Conservation (phyloP, 257 asterid species). For the Thymus mandschuricus region DNA sequence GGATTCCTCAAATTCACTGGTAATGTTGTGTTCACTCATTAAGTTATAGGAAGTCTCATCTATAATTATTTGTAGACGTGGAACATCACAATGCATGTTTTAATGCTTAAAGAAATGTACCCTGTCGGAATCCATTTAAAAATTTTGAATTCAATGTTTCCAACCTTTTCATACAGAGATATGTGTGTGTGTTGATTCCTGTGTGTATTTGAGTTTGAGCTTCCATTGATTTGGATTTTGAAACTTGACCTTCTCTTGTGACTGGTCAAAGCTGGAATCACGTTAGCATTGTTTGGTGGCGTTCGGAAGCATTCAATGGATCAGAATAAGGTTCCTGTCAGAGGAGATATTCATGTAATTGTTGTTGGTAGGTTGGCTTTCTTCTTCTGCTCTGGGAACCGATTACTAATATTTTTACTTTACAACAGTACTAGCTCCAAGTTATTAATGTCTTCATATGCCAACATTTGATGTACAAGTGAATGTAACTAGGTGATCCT, state of each 20-base stretch:
- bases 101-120: background rate
- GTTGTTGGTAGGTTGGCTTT: conserved; percentile 70
- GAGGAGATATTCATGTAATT: conserved; percentile 95
- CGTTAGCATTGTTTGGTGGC: conserved; percentile 86
- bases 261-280: conserved; percentile 72
- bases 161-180: conserved; percentile 8
- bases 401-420: conserved; percentile 15
- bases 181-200: conserved; percentile 5
- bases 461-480: conserved; percentile 30
- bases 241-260: conserved; percentile 20
- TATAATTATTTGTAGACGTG: conserved; percentile 5
- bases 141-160: background rate
- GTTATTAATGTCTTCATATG: conserved; percentile 22
- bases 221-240: conserved; percentile 15
- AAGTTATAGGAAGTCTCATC: background rate
- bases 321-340: conserved; percentile 97
- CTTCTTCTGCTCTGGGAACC: conserved; percentile 23
- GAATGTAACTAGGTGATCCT: conserved; percentile 75
- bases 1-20: conserved; percentile 14
- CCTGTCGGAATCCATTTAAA: background rate
- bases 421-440: conserved; percentile 29
- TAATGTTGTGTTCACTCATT: no score
- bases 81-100: conserved; percentile 1
- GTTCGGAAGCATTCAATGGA: conserved; percentile 93
- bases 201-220: conserved; percentile 16